Base-by-base conservation (phyloP, 306 rosid species). In the Inga leiocalycina region DNA sequence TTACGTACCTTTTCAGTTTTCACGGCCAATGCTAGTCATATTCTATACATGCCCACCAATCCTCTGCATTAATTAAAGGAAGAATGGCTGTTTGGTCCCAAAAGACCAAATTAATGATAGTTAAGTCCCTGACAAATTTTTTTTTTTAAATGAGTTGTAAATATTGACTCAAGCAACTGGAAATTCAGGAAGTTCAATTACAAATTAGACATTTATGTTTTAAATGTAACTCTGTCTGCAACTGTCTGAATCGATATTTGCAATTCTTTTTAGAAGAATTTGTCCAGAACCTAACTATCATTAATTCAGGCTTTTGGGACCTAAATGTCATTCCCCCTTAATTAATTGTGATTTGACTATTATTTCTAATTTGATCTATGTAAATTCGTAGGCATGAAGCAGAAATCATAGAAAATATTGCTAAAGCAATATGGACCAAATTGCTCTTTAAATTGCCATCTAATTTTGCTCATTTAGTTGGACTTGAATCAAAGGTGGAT, bases 391-490 rank as follows among this genome's bases (percentile, higher is more conserved):
- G 75, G 75, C 51, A 70, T 10, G 75, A 71, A 71, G 75, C 75
- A n/a, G 35, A 1, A n/a, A 20, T 71, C 9, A 10, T 64, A 32
- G 41, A 64, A 64, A 1, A 64, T 64, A 64, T 64, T 64, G 70
- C 39, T 64, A 4, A 30, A 30, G 20, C 70, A 12, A 2, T 64
- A 64, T 64, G 70, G 75, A 22, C 75, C 37, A 71, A 71, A 71
- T 43, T 72, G 19, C 22, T 22, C 13, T 22, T 46, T 14, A 72
- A 24, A 72, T 45, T 72, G 59, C 59, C 41, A 22, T 14, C 59
- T 24, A 72, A 45, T 72, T 45, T 72, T 72, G 6, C 19, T 49
- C 56, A 72, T 24, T 72, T 72, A 72, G 59, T 71, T 45, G 76
- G 57, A 22, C 32, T 71, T 43, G 57, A 45, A 45, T 45, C 76